Conservation (phyloP, 352 stramenopile genomes). For the Globisporangium irregulare region DNA sequence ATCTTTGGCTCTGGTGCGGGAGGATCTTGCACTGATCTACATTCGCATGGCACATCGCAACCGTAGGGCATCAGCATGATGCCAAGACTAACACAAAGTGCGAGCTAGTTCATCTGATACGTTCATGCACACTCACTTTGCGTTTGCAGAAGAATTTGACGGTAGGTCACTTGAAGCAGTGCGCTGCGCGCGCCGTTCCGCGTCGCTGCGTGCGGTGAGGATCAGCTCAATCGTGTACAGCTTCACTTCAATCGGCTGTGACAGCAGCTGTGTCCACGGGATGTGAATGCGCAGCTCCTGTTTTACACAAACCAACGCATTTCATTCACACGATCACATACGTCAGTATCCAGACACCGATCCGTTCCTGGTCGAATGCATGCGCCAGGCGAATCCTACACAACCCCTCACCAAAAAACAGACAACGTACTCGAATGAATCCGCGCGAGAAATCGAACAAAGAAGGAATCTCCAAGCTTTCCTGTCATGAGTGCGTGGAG, state of each 20-base stretch:
- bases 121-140: background rate
- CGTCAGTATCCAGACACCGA: background rate
- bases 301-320: background rate
- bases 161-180: conserved; percentile 12
- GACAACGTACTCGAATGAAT: conserved; percentile 68
- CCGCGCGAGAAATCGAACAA: conserved; percentile 84
- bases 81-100: background rate
- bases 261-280: conserved; percentile 85
- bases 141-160: background rate
- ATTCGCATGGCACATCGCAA: background rate
- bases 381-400: background rate
- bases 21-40: conserved; percentile 11
- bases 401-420: background rate
- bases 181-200: conserved; percentile 18
- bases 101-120: background rate
- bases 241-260: conserved; percentile 85
- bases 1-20: conserved; percentile 37
- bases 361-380: no score
- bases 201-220: conserved; percentile 51
- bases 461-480: conserved; percentile 84
- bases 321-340: background rate
- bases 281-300: conserved; percentile 87
- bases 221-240: conserved; percentile 89
- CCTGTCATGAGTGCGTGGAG: conserved; percentile 22
- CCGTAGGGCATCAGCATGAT: background rate